Conservation (phyloP, 2,329 filamentous ascomycete genomes). For the Teratosphaeria nubilosa region DNA sequence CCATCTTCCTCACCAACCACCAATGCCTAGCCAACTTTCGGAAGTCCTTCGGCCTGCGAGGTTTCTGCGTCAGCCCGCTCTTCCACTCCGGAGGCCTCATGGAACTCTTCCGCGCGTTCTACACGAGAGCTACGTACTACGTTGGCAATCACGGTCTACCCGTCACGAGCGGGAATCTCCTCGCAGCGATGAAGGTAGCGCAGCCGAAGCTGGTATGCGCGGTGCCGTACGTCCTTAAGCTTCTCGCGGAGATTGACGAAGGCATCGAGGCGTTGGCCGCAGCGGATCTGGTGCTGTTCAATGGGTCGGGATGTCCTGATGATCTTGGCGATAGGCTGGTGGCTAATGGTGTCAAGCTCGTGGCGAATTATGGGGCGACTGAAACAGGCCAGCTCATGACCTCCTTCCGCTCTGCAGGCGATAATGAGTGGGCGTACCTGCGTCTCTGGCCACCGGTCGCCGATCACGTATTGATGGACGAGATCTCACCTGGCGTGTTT, state of each 20-base stretch:
- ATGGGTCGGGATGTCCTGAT: slow-evolving; percentile 25
- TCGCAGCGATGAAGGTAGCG: slow-evolving; percentile 18
- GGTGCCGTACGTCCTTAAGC: slow-evolving; percentile 55
- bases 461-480: slow-evolving; percentile 23
- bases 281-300: slow-evolving; percentile 23
- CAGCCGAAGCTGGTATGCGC: slow-evolving; percentile 43
- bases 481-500: slow-evolving; percentile 30
- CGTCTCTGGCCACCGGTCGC: slow-evolving; percentile 25
- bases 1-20: slow-evolving; percentile 49
- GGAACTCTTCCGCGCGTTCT: slow-evolving; percentile 44
- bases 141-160: slow-evolving; percentile 48
- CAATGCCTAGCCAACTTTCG: slow-evolving; percentile 41
- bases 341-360: slow-evolving; percentile 23
- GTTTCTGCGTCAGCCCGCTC: slow-evolving; percentile 47
- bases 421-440: slow-evolving; percentile 53
- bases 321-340: slow-evolving; percentile 26
- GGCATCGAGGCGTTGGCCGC: slow-evolving; percentile 30
- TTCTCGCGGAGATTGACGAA: slow-evolving; percentile 48
- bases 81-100: slow-evolving; percentile 52
- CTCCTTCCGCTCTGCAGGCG: slow-evolving; percentile 42
- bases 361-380: slow-evolving; percentile 36
- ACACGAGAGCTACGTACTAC: slow-evolving; percentile 40
- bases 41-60: slow-evolving; percentile 36
- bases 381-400: slow-evolving; percentile 55
- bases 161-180: slow-evolving; percentile 34